Evolutionary conservation across 257 asterid genomes (phyloP).

Genomic region (Primulina tabacum): DNA sequence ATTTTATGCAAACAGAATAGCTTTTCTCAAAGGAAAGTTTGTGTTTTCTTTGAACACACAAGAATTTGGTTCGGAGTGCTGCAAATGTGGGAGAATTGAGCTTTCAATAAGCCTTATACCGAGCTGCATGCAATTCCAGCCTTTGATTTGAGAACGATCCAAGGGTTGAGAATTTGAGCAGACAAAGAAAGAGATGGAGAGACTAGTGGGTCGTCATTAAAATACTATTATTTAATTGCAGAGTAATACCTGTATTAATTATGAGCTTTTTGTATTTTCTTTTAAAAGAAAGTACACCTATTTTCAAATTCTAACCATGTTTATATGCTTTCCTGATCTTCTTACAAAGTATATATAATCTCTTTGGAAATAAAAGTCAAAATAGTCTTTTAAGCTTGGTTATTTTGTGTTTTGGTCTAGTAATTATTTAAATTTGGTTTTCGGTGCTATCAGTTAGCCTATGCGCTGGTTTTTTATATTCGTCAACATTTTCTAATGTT

Average conservation of each 20-base stretch:
- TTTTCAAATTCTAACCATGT: conserved; percentile 22
- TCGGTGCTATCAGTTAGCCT: too few species aligned
- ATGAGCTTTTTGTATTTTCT: conserved; percentile 23
- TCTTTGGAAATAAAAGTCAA: too few species aligned
- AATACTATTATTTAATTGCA: conserved; percentile 14
- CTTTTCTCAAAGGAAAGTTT: conserved; percentile 27
- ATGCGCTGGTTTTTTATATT: too few species aligned
- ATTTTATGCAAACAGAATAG: conserved; percentile 29
- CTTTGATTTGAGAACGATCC: conserved; percentile 46
- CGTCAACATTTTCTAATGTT: too few species aligned
- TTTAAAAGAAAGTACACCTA: conserved; percentile 3
- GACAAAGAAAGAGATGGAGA: conserved; percentile 36
- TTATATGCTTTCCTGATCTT: neutral
- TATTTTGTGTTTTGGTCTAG: too few species aligned
- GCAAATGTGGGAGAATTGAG: conserved; percentile 23
- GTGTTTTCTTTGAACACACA: conserved; percentile 14
- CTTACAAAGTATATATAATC: neutral
- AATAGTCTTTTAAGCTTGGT: too few species aligned
- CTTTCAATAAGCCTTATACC: conserved; percentile 26
- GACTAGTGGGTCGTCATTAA: conserved; percentile 38
- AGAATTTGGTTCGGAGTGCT: neutral
- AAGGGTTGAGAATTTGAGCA: conserved; percentile 37
- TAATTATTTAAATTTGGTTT: too few species aligned
- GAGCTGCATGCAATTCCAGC: conserved; percentile 36
- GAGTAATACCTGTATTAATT: conserved; percentile 17